phyloP scores from a whole-genome alignment of 495 filamentous ascomycete species.

The Aspergillus carlsbadensis region DNA sequence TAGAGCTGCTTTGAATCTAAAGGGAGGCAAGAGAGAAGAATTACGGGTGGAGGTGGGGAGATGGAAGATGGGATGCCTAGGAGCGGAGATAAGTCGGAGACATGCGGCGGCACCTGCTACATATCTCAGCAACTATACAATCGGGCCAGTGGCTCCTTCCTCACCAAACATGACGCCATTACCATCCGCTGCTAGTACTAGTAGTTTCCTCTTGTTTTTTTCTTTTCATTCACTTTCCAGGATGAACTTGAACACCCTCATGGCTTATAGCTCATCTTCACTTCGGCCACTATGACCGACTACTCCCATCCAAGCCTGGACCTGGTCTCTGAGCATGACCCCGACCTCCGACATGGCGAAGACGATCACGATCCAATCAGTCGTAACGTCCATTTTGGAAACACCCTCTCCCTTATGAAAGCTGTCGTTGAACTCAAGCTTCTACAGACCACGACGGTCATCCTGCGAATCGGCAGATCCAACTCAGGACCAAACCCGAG shows the following conservation, averaged over 20 bases:
- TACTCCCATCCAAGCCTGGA: background rate
- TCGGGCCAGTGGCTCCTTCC: background rate
- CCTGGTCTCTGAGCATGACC: background rate
- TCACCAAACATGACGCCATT: background rate
- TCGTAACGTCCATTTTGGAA: background rate
- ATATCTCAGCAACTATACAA: background rate
- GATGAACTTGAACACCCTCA: background rate
- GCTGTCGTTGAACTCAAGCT: constrained; percentile 12
- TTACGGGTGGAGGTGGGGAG: background rate
- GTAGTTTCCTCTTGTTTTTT: background rate
- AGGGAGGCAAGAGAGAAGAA: background rate
- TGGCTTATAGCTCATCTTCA: background rate
- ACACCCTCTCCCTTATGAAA: constrained; percentile 2
- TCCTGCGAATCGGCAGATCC: constrained; percentile 1
- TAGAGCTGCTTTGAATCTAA: background rate
- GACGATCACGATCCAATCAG: background rate
- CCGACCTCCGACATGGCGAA: background rate
- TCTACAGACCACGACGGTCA: constrained; percentile 8
- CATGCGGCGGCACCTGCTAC: too few relatives aligned
- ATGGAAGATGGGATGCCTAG: background rate
- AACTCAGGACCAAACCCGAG: background rate
- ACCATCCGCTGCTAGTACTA: background rate
- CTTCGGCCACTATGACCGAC: background rate
- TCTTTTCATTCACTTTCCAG: background rate
- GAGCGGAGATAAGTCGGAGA: background rate